Evolutionary conservation across 2,329 filamentous ascomycete genomes (phyloP).

Genomic region (Colletotrichum simmondsii): DNA sequence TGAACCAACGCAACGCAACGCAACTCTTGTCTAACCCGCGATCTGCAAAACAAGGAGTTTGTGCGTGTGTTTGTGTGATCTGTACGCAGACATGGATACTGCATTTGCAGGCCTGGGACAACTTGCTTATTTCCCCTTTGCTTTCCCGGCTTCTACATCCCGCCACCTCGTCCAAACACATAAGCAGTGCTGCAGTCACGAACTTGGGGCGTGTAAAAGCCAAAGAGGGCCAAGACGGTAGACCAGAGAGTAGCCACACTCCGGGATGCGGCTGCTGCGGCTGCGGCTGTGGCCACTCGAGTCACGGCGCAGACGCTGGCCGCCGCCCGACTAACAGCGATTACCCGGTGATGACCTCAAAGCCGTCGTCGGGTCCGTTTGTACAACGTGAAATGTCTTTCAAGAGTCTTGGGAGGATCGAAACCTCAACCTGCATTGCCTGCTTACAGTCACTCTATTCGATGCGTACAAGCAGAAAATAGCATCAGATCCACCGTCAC

Average conservation of each 20-base stretch:
- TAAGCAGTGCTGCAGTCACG: not conserved
- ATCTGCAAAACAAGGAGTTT: slow-evolving; percentile 24
- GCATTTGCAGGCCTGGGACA: slow-evolving; percentile 7
- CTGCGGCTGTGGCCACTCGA: not conserved
- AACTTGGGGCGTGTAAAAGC: not conserved
- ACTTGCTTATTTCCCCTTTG: not conserved
- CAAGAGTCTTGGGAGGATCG: not conserved
- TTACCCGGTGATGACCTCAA: not conserved
- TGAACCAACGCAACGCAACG: not conserved
- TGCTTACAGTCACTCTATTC: slow-evolving; percentile 14
- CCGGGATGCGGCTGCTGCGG: not conserved
- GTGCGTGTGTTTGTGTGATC: slow-evolving; percentile 6
- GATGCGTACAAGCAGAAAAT: slow-evolving; percentile 24
- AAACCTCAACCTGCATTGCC: not conserved
- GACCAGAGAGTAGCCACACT: not conserved
- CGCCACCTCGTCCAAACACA: not conserved
- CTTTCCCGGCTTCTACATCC: not conserved
- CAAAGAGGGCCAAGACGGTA: not conserved
- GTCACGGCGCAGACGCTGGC: slow-evolving; percentile 10
- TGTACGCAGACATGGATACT: slow-evolving; percentile 10
- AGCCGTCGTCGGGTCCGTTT: slow-evolving; percentile 6
- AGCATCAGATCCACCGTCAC: slow-evolving; percentile 13
- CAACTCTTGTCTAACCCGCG: slow-evolving; percentile 6
- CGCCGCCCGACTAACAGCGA: not conserved
- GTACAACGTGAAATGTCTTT: slow-evolving; percentile 19